Evolutionary conservation across 1,139 yeast genomes (phyloP), one percentile per base, ranked within the genome.

Genomic region (Wickerhamomyces sp.): DNA sequence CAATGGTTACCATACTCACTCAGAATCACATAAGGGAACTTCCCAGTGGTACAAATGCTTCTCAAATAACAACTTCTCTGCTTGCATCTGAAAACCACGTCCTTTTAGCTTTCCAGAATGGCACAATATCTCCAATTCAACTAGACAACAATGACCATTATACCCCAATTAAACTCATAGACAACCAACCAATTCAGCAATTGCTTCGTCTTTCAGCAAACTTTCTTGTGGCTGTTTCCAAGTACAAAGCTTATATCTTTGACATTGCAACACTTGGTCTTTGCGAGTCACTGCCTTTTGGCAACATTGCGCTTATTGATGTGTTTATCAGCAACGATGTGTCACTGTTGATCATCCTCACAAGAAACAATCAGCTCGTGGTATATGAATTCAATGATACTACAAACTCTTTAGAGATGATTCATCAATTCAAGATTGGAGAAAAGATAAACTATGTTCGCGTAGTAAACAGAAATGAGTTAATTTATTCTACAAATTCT

Each of bases 241-340:
- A 36, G 12, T 31, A 27, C 1, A 7, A 3, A 5, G 39, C 36
- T 1, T 27, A 31, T 5, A 13, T 41, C 0, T 41, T 28, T 27
- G 44, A 41, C 20, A 24, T 25, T 4, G 21, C 35, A 1, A 32
- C 44, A 4, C 13, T 41, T 3, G 25, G 32, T 7, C 8, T 38
- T 6, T 31, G 25, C 20, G 44, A 41, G 17, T 19, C 27, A 10
- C 24, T 41, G 15, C 44, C 44, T 3, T 32, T 41, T 7, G 31
- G 22, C 26, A 17, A 19, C 28, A 5, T 30, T 19, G 3, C 28
- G n/a, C 7, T 7, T 6, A 5, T 22, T 18, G 15, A 15, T 20
- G 17, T 21, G n/a, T 14, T 15, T 3, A 25, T 9, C 7, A 5
- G 13, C 12, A 8, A n/a, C 12, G 22, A 16, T 7, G 18, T 8